Percentiles rank a stretch among this genome's conserved stretches.
Evolutionary conservation across 1,139 yeast species (phyloP).

Genomic region (Sugiyamaella neomexicana): DNA sequence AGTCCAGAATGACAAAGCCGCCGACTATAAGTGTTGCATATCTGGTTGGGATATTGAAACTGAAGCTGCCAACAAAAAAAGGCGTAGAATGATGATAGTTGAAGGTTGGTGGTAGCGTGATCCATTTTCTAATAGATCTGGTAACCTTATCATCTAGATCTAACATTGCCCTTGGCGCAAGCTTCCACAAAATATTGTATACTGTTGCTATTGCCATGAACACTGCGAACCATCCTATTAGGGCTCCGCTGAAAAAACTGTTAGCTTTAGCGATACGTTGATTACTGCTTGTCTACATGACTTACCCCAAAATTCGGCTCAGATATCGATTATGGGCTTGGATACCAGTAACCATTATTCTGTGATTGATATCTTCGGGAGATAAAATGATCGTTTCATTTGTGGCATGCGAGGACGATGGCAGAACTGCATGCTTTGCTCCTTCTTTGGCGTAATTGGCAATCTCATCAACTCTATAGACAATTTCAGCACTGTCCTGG

Average conservation of each 20-base stretch:
- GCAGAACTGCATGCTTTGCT: neutral
- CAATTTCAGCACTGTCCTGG: neutral
- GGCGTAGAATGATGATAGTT: constrained; percentile 47
- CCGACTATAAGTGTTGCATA: constrained; percentile 51
- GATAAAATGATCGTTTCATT: constrained; percentile 12
- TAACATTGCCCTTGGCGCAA: constrained; percentile 6
- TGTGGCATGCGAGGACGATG: constrained; percentile 1
- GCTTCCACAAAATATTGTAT: neutral
- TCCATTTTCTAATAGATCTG: constrained; percentile 40
- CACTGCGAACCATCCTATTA: constrained; percentile 12
- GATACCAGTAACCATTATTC: constrained; percentile 3
- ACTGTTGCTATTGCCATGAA: constrained; percentile 13
- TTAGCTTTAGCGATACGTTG: neutral
- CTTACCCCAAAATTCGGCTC: constrained; percentile 18
- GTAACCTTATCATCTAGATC: constrained; percentile 5
- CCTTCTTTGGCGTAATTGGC: constrained; percentile 12
- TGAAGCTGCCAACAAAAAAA: constrained; percentile 34
- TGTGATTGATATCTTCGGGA: constrained; percentile 6
- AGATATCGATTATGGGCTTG: constrained; percentile 11
- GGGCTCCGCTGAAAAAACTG: constrained; percentile 7
- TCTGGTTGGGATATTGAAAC: constrained; percentile 57
- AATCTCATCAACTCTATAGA: constrained; percentile 11
- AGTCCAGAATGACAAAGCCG: constrained; percentile 47
- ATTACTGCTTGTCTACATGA: neutral
- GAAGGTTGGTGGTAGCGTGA: constrained; percentile 53